Percentiles rank a stretch among this genome's conserved stretches.
These are phyloP conservation scores for Hysterium pulicare DNA, from an alignment of 2,329 filamentous ascomycete species.

Conservation along the genomic window DNA sequence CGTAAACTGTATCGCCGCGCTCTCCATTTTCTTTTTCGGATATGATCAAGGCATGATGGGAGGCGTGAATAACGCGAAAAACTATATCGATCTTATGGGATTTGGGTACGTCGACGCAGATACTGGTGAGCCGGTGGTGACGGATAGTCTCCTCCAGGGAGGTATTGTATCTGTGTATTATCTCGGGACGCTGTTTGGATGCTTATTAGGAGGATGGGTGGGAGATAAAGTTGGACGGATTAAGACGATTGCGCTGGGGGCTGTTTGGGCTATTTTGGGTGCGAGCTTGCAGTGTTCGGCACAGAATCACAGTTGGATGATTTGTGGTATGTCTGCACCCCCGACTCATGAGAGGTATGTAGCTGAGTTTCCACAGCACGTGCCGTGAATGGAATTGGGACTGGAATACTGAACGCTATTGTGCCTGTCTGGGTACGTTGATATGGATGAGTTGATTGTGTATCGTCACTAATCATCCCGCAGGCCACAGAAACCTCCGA, in stretches of 20 bases:
- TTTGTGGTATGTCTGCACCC: slow-evolving; percentile 50
- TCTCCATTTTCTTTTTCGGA: slow-evolving; percentile 39
- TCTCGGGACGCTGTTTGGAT: slow-evolving; percentile 25
- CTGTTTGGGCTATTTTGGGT: slow-evolving; percentile 39
- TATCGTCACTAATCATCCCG: background rate
- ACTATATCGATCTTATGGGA: slow-evolving; percentile 29
- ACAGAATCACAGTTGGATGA: slow-evolving; percentile 67
- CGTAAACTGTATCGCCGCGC: slow-evolving; percentile 9
- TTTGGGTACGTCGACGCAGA: slow-evolving; percentile 26
- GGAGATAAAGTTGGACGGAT: slow-evolving; percentile 25
- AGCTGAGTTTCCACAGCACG: slow-evolving; percentile 42
- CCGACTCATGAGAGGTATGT: background rate
- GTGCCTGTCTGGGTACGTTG: slow-evolving; percentile 60
- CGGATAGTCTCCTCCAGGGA: slow-evolving; percentile 25
- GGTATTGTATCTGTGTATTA: slow-evolving; percentile 34
- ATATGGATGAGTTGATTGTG: background rate
- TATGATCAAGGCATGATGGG: slow-evolving; percentile 67
- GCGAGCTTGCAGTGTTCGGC: slow-evolving; percentile 64
- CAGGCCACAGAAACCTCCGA: slow-evolving; percentile 62
- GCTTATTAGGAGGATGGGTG: slow-evolving; percentile 21
- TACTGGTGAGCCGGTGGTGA: slow-evolving; percentile 20
- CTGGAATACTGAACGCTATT: slow-evolving; percentile 67
- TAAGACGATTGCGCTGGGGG: slow-evolving; percentile 26
- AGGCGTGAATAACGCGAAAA: slow-evolving; percentile 27
- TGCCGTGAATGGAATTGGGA: slow-evolving; percentile 63